Percentiles rank a stretch among this genome's conserved stretches.
These are phyloP conservation scores for Pseudozyma tsukubaensis DNA, from an alignment of 1,284 basidiomycete species.

Conservation along the genomic window DNA sequence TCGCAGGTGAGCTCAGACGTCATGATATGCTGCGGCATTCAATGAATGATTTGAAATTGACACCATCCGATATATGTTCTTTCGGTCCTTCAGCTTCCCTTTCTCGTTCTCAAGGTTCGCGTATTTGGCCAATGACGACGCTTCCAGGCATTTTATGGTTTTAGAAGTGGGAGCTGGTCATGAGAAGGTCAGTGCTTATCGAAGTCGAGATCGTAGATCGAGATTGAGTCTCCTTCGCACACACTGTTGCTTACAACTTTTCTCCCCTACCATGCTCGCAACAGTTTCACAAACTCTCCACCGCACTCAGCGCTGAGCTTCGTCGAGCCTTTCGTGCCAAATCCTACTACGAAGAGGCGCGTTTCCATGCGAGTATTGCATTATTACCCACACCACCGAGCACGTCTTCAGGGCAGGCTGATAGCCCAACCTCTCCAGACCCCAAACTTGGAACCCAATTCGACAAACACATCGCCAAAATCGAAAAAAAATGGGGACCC, in stretches of 20 bases:
- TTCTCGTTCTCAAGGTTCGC: conserved; percentile 42
- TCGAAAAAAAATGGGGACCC: conserved; percentile 18
- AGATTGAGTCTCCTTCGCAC: too few relatives aligned
- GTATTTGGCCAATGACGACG: conserved; percentile 42
- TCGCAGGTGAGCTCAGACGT: conserved; percentile 23
- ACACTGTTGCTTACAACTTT: too few relatives aligned
- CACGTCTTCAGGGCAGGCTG: neutral
- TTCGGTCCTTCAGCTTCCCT: conserved; percentile 16
- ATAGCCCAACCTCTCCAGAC: neutral
- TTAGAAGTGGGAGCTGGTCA: conserved; percentile 41
- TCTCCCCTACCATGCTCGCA: neutral
- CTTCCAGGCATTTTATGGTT: conserved; percentile 39
- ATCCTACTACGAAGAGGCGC: conserved; percentile 49
- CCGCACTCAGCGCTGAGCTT: conserved; percentile 20
- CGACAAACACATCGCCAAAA: conserved; percentile 2
- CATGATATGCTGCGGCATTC: too few relatives aligned
- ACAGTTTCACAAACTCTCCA: conserved; percentile 40
- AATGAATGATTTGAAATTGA: neutral
- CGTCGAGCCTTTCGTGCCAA: conserved; percentile 37
- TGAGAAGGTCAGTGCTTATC: conserved; percentile 34
- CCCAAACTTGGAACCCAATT: conserved; percentile 5
- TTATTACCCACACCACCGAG: neutral
- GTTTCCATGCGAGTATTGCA: conserved; percentile 47
- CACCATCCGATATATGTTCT: too few relatives aligned
- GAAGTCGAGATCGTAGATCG: too few relatives aligned